Evolutionary conservation across 2,329 filamentous ascomycete species (phyloP), one percentile per base, ranked within the genome.

Genomic region (Venturia aucupariae): DNA sequence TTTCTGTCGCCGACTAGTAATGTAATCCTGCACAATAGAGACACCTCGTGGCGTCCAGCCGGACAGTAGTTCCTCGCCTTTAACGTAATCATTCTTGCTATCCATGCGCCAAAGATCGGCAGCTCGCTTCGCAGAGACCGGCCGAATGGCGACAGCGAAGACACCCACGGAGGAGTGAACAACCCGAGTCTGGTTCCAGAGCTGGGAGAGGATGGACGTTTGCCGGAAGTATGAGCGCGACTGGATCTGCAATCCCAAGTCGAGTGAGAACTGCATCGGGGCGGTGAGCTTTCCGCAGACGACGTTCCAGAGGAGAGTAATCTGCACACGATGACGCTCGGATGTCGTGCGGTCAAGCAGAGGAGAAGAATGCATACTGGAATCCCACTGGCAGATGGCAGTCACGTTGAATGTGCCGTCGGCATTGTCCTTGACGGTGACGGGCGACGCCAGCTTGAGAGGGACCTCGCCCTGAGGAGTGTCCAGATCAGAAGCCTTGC

Each of bases 31-130:
- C n/a, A 99, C 88, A 0, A 99, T 79, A 0, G 91, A 95, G 2
- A 97, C 90, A 42, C 94, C 92, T 51, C 94, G 85, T 1, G 94
- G 93, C 8, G 87, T 86, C 94, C 94, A 99, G 65, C 86, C 86
- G 2, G 82, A 86, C 46, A 99, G 80, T 60, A 87, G 83, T 75
- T 99, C 94, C 76, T 99, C 92, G 64, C 94, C 94, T 75, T 96
- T 97, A 70, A 99, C 90, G 72, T 97, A 97, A 74, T 96, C 91
- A 71, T 96, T 89, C 66, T 90, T 88, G 19, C 92, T 97, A 74
- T 92, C 95, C 86, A 97, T 91, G 64, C 94, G 86, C 94, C 94
- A 99, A 15, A 99, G 81, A 73, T 99, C 94, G 3, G 91, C 91
- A 0, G 92, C 90, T 59, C 90, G 85, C 76, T 97, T 97, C 61